Percentiles rank a stretch among this genome's conserved stretches.
Conservation (phyloP, 78 protist species). For the Thecamonas trahens region DNA sequence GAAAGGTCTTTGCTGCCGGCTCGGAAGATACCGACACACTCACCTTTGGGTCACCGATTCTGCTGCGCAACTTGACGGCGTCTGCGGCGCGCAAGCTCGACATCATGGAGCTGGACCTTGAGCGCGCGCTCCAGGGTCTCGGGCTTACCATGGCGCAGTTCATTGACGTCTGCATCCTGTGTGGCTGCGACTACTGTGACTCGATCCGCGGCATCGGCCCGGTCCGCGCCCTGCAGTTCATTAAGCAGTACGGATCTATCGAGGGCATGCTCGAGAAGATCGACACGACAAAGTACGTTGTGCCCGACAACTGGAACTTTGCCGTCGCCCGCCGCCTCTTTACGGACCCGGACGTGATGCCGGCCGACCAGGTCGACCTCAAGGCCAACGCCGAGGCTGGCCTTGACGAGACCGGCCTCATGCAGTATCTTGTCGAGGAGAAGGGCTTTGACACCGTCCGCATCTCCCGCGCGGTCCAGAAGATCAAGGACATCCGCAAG, state of each 20-base stretch:
- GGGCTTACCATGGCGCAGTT: conserved; percentile 78
- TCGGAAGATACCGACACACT: conserved; percentile 98
- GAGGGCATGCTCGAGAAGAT: conserved; percentile 57
- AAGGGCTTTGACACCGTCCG: too few species aligned
- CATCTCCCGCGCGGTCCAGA: conserved; percentile 6
- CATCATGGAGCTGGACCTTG: conserved; percentile 67
- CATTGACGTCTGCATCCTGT: conserved; percentile 90
- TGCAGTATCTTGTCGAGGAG: conserved; percentile 61
- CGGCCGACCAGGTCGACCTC: conserved; percentile 8
- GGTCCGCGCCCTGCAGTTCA: conserved; percentile 45
- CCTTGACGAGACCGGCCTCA: conserved; percentile 76
- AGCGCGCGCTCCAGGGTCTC: conserved; percentile 51
- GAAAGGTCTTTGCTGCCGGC: conserved; percentile 74
- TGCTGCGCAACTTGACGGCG: conserved; percentile 70
- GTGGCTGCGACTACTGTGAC: conserved; percentile 91
- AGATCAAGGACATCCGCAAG: too few species aligned
- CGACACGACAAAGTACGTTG: conserved; percentile 42
- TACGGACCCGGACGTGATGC: conserved; percentile 59
- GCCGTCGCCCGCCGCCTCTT: conserved; percentile 74
- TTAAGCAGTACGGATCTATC: conserved; percentile 45
- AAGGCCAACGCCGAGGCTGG: conserved; percentile 61
- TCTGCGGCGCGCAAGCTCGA: conserved; percentile 80
- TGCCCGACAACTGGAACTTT: conserved; percentile 63
- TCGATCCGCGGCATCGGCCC: conserved; percentile 84
- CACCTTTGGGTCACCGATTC: conserved; percentile 74